Evolutionary conservation across 1,139 yeast genomes (phyloP), one percentile per base, ranked within the genome.

Genomic region (Scheffersomyces quercinus): DNA sequence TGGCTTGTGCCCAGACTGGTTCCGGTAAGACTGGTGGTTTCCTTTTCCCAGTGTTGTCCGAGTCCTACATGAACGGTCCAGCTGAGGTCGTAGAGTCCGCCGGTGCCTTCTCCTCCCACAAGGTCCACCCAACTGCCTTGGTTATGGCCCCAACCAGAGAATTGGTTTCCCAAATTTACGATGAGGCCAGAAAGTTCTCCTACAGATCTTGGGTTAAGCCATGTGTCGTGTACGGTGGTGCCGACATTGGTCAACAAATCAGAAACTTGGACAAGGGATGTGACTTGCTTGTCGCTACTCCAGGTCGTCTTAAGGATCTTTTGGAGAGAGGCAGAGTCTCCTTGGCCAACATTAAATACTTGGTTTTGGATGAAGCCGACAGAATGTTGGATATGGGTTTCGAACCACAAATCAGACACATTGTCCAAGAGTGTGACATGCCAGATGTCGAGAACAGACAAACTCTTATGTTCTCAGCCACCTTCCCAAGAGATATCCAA

Each of bases 321-420:
- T 77, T 93, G 57, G 97, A 90, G 75, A 87, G 97, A 76, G 97
- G 98, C 62, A 79, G 84, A 63, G 88, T 93, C 55, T 90, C 97
- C 37, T 79, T 93, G 62, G 79, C 82, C 54, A 89, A 88, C 74
- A 90, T 93, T 72, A 89, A 88, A 70, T 93, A 89, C 73, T 81
- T 93, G 67, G 98, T 93, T 41, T 80, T 93, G 55, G 99, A 93
- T 73, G 99, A 93, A 80, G 99, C 99, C 64, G 99, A 93, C 75
- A 88, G 99, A 79, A 93, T 93, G 99, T 83, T 93, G 75, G 99
- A 93, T 84, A 93, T 93, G 99, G 99, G 99, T 80, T 93, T 93
- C 75, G 99, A 93, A 78, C 98, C 98, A 54, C 99, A 93, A 79
- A 93, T 93, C 65, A 88, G 99, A 81, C 88, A 91, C 67, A 91